Evolutionary conservation across 768 basidiomycete species (phyloP).

Genomic region (Asterophora parasitica): DNA sequence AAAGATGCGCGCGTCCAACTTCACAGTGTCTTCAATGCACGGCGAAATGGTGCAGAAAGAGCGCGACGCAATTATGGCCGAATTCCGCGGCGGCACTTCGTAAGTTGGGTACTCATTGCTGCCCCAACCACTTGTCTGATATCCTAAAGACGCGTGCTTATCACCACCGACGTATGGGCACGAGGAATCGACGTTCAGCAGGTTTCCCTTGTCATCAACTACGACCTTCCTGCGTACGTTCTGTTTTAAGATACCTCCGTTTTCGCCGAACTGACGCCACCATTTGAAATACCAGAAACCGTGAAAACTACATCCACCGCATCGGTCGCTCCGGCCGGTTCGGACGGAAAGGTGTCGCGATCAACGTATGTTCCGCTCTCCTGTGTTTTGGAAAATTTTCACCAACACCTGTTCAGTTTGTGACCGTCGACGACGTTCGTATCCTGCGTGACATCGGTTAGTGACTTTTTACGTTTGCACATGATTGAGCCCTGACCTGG

Average conservation of each 20-base stretch:
- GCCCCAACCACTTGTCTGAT: not conserved
- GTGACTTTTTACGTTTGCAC: slow-evolving; percentile 9
- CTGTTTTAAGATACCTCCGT: not conserved
- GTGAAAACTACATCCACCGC: slow-evolving; percentile 99
- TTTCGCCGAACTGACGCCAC: slow-evolving; percentile 2
- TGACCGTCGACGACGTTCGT: slow-evolving; percentile 92
- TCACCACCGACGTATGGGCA: slow-evolving; percentile 96
- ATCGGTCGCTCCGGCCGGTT: slow-evolving; percentile 99
- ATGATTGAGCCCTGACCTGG: slow-evolving; percentile 11
- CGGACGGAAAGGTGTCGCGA: slow-evolving; percentile 98
- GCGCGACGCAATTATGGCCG: slow-evolving; percentile 94
- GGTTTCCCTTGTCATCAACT: slow-evolving; percentile 96
- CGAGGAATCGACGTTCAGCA: slow-evolving; percentile 98
- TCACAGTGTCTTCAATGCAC: slow-evolving; percentile 95
- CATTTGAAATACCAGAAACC: slow-evolving; percentile 50
- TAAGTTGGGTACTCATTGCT: slow-evolving; percentile 34
- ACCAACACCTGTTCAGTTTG: slow-evolving; percentile 51
- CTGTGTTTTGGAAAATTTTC: slow-evolving; percentile 4
- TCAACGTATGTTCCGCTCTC: slow-evolving; percentile 66
- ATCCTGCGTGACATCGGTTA: slow-evolving; percentile 95
- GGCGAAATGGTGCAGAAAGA: slow-evolving; percentile 97
- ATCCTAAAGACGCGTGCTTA: slow-evolving; percentile 75
- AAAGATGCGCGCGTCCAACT: slow-evolving; percentile 98
- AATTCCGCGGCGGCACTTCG: slow-evolving; percentile 92
- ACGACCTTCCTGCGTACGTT: slow-evolving; percentile 87